Percentiles rank a stretch among this genome's conserved stretches.
phyloP scores from a whole-genome alignment of 148 eudicot genomes.

The Silene uniflora region DNA sequence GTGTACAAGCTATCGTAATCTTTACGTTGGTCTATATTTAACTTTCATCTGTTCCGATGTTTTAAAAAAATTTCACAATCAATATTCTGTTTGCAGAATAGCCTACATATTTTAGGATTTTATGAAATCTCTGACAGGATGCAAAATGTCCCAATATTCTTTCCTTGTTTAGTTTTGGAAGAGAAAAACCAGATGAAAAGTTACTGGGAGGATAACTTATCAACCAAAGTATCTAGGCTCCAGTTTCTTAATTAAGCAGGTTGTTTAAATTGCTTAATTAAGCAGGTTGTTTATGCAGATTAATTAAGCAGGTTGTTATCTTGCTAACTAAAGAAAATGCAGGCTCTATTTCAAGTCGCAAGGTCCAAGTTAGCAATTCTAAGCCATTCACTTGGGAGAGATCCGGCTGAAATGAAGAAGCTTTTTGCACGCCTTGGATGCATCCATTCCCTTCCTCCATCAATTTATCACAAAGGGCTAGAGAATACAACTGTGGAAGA shows the following conservation, averaged over 20 bases:
- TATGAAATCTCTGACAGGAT: background rate
- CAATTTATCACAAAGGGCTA: slow-evolving; percentile 40
- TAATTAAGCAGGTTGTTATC: background rate
- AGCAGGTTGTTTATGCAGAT: background rate
- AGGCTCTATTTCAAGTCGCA: slow-evolving; percentile 41
- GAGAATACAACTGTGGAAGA: slow-evolving; percentile 73
- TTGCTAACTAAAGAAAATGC: slow-evolving; percentile 39
- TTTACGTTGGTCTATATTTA: background rate
- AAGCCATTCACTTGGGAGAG: slow-evolving; percentile 22
- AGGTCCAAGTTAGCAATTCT: slow-evolving; percentile 36
- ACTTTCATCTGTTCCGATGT: background rate
- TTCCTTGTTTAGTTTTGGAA: background rate
- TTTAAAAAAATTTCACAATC: background rate
- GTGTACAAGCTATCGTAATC: background rate
- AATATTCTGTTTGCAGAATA: slow-evolving; percentile 7
- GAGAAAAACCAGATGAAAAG: slow-evolving; percentile 19
- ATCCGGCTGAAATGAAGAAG: slow-evolving; percentile 27
- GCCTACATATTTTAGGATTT: background rate
- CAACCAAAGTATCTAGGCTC: background rate
- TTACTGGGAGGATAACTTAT: background rate
- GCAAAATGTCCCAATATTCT: background rate
- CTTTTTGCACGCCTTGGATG: slow-evolving; percentile 34
- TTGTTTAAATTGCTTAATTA: background rate
- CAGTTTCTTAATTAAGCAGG: background rate
- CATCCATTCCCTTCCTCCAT: slow-evolving; percentile 35